Conservation (phyloP, 2,329 filamentous ascomycete species). For the Cladosporium sp. region DNA sequence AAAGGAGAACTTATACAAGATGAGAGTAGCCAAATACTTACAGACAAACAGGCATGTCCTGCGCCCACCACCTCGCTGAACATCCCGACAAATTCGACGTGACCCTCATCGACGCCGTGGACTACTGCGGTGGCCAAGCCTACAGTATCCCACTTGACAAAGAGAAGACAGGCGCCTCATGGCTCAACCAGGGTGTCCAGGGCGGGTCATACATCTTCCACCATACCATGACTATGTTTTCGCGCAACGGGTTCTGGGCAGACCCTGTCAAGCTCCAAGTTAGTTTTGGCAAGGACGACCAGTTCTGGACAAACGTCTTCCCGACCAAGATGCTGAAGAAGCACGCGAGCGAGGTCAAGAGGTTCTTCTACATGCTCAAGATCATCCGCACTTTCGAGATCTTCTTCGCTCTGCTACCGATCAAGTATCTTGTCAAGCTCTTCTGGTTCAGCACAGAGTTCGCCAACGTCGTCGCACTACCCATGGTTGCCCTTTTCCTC, state of each 20-base stretch:
- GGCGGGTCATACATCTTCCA: conserved; percentile 67
- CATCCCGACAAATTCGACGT: conserved; percentile 66
- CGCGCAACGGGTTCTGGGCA: conserved; percentile 56
- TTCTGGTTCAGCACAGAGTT: conserved; percentile 72
- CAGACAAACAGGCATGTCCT: conserved; percentile 57
- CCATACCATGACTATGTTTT: conserved; percentile 67
- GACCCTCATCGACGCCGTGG: conserved; percentile 60
- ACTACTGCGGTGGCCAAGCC: conserved; percentile 62
- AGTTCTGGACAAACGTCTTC: conserved; percentile 68
- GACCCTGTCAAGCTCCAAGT: conserved; percentile 62
- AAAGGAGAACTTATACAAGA: neutral
- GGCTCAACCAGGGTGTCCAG: conserved; percentile 65
- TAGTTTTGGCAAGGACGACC: conserved; percentile 62
- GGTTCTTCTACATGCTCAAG: conserved; percentile 56
- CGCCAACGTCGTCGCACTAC: conserved; percentile 68
- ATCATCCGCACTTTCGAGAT: conserved; percentile 62
- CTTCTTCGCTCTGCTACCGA: conserved; percentile 59
- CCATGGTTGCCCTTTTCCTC: conserved; percentile 71
- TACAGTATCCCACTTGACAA: conserved; percentile 60
- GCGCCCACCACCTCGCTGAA: conserved; percentile 65
- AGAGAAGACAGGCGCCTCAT: conserved; percentile 57
- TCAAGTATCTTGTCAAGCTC: conserved; percentile 65
- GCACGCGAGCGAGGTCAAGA: conserved; percentile 57
- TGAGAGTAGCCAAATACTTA: neutral
- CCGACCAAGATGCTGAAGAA: conserved; percentile 59